Evolutionary conservation across 75 land plant species (phyloP), one percentile per base, ranked within the genome.

Genomic region (Cunninghamia lanceolata): DNA sequence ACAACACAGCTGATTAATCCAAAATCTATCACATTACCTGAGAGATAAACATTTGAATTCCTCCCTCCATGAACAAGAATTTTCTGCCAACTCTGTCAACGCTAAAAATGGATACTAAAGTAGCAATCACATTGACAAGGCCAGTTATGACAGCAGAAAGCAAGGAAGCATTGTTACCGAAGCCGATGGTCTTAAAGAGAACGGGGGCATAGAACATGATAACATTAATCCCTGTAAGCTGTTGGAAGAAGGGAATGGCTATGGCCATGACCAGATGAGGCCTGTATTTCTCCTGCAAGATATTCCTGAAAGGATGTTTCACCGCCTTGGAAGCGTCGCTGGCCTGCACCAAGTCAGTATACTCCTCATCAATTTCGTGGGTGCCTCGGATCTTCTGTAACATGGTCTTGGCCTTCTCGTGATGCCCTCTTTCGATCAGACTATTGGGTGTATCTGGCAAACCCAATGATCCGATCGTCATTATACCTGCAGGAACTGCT

Each of bases 371-470:
- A 38, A 96, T 88, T 42, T 96, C 89, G 8, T 86, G 81, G 21
- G 93, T 90, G 2, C 98, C 98, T 0, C 98, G 85, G 66, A 96
- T 90, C 81, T 63, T 87, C 53, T 43, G 34, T 16, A 96, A 91
- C 85, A 90, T 87, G 15, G 1, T n/a, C 32, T 19, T 84, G 75
- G 94, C 98, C 52, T 88, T 82, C 6, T 91, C 92, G 0, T 38
- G 39, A 4, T 91, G 42, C 35, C 95, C 95, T 19, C 95, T 85
- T 68, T 95, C 96, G 71, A 96, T 89, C 87, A 96, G 76, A 50
- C 97, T 95, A 89, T 93, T 95, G 38, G 98, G 98, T 0, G 98
- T 93, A 40, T 96, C 98, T 0, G 98, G 95, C 2, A 95, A 89
- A 85, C 91, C 87, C 14, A 93, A 17, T 1, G 91, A 82, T 1